Evolutionary conservation across 2,329 filamentous ascomycete genomes (phyloP).

Genomic region (Drechslerella dactyloides): DNA sequence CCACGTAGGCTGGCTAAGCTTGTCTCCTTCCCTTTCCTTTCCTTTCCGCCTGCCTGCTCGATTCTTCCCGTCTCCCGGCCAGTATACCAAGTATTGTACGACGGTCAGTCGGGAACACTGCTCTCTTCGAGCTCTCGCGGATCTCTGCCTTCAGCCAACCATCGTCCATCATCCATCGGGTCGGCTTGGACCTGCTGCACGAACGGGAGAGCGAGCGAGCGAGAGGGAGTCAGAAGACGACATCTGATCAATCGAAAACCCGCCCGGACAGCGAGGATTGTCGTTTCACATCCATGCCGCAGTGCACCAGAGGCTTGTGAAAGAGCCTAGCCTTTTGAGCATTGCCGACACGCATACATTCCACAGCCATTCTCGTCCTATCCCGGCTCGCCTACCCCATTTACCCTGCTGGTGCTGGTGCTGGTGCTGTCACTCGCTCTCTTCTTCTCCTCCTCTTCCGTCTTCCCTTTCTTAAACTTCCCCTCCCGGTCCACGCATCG

Average conservation of each 20-base stretch:
- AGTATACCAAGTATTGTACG: no score
- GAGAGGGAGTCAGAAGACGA: constrained; percentile 1
- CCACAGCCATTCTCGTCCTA: constrained; percentile 26
- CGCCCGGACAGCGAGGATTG: constrained; percentile 7
- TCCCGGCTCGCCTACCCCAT: constrained; percentile 50
- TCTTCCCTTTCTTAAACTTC: constrained; percentile 22
- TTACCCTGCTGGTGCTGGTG: constrained; percentile 36
- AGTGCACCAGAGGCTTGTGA: constrained; percentile 17
- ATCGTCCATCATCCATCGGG: no score
- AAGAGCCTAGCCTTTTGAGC: constrained; percentile 28
- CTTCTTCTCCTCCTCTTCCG: constrained; percentile 16
- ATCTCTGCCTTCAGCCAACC: constrained; percentile 1
- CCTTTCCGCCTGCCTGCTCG: background rate
- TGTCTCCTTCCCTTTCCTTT: constrained; percentile 13
- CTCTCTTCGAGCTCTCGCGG: constrained; percentile 2
- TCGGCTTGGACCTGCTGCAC: constrained; percentile 17
- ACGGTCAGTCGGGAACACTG: no score
- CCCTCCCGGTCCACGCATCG: constrained; percentile 26
- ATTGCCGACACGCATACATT: constrained; percentile 10
- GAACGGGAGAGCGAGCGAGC: constrained; percentile 17
- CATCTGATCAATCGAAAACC: background rate
- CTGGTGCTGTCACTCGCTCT: constrained; percentile 27
- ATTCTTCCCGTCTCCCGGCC: background rate
- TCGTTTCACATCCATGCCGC: constrained; percentile 42
- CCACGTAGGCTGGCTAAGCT: constrained; percentile 30